These are phyloP conservation scores for Brassica cretica DNA, from an alignment of 345 rosid genomes.

Conservation along the genomic window DNA sequence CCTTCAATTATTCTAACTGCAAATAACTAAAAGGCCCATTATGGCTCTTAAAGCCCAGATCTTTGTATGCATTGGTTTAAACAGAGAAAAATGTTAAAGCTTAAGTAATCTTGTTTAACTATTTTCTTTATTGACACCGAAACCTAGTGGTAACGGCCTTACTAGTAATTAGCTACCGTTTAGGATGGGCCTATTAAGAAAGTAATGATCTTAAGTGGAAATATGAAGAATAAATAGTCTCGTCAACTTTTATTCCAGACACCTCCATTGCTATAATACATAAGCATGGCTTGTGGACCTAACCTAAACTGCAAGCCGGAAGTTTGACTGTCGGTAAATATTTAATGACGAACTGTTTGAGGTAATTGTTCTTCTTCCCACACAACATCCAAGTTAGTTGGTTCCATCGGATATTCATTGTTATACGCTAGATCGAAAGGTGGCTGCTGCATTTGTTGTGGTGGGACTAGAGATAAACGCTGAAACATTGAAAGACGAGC, in stretches of 20 bases:
- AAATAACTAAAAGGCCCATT: not conserved
- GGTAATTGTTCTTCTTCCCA: slow-evolving; percentile 23
- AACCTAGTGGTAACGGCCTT: not conserved
- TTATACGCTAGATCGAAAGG: slow-evolving; percentile 16
- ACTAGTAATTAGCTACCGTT: not conserved
- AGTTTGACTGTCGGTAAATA: slow-evolving; percentile 21
- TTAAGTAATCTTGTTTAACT: not conserved
- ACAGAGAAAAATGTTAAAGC: not conserved
- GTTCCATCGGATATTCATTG: slow-evolving; percentile 30
- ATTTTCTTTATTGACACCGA: not conserved
- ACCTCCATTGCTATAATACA: not conserved
- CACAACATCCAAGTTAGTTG: slow-evolving; percentile 22
- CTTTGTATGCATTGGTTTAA: no score
- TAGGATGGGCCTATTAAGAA: not conserved
- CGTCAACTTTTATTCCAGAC: not conserved
- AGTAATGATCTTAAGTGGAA: not conserved
- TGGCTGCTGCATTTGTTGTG: slow-evolving; percentile 19
- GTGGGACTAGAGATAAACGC: slow-evolving; percentile 33
- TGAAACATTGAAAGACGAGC: slow-evolving; percentile 61
- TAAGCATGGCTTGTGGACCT: slow-evolving; percentile 2
- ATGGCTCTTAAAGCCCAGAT: not conserved
- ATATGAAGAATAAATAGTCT: not conserved
- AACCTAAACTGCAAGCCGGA: slow-evolving; percentile 28
- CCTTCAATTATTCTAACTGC: not conserved
- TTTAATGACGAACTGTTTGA: slow-evolving; percentile 26